Evolutionary conservation across 371 early-diverging fungal species (phyloP), one percentile per base, ranked within the genome.

Genomic region (Haplosporangium sp.): DNA sequence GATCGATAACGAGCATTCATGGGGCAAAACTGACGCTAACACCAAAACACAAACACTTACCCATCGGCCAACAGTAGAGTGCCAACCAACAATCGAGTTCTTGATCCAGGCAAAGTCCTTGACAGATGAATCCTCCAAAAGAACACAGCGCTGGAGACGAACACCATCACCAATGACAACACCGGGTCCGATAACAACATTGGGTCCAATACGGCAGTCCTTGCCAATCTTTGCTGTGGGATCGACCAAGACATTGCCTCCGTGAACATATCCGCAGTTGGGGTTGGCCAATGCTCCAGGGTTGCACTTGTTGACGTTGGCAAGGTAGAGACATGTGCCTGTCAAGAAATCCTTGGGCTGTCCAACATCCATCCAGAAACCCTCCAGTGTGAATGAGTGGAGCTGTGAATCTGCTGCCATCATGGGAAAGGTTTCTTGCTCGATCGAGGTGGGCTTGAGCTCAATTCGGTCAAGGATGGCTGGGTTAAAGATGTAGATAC

Each of bases 351-450:
- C 99, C 81, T 94, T 95, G 72, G 99, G 99, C 85, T 99, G 99
- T 41, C 99, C 99, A 52, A 99, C 99, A 82, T 99, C 99, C 97
- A 97, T 97, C 99, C 99, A 99, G 91, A 95, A 99, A 59, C 99
- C 99, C 56, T 96, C 92, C 43, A 99, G 89, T 16, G 95, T 95
- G 84, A 95, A 97, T 40, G 95, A 89, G 81, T 95, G 94, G 55
- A 99, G 89, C 79, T 94, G 89, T 16, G 82, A 80, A 60, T 94
- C 95, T 29, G 83, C 79, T 16, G 98, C 99, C 92, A 99, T 95
- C 55, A 54, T 64, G 18, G 99, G 99, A 86, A 99, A 99, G 8
- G 98, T 88, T 81, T 99, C 99, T 83, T 95, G 98, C 84, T 99
- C 99, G 65, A 98, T 98, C 21, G 96, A 96, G 13, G 96, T 98